These are phyloP conservation scores for Moricandia moricandioides DNA, from an alignment of 345 rosid species.

Conservation along the genomic window DNA sequence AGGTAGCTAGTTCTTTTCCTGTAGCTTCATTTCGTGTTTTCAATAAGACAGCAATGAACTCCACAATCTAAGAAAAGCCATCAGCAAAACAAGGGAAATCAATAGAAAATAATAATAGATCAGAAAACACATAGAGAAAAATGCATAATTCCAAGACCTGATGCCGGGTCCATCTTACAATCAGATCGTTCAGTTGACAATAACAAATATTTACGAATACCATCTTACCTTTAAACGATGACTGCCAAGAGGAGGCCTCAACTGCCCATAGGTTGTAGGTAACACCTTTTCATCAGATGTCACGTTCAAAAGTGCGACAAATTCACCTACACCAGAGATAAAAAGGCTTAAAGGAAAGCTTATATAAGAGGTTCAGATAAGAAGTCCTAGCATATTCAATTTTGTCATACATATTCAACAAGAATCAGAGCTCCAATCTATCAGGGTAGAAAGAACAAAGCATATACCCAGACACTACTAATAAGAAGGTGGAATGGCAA, in stretches of 20 bases:
- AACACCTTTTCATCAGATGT: slow-evolving; percentile 76
- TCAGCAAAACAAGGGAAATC: not conserved
- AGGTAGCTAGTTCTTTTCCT: slow-evolving; percentile 76
- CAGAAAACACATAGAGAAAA: not conserved
- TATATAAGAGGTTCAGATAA: not conserved
- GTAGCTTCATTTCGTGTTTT: slow-evolving; percentile 75
- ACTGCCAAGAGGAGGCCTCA: slow-evolving; percentile 95
- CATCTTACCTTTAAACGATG: slow-evolving; percentile 84
- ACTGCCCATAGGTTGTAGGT: slow-evolving; percentile 87
- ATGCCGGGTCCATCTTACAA: not conserved
- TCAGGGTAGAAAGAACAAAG: not conserved
- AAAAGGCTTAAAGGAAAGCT: not conserved
- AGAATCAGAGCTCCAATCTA: slow-evolving; percentile 16
- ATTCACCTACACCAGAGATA: slow-evolving; percentile 57
- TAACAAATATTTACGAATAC: slow-evolving; percentile 6
- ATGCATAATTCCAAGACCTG: not conserved
- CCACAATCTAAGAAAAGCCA: slow-evolving; percentile 67
- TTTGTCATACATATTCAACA: not conserved
- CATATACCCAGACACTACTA: slow-evolving; percentile 8
- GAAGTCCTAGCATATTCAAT: not conserved
- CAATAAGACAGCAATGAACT: slow-evolving; percentile 87
- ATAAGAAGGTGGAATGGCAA: slow-evolving; percentile 7
- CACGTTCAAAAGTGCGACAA: slow-evolving; percentile 66
- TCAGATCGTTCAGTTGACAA: slow-evolving; percentile 1
- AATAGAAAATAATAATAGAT: not conserved